These are phyloP conservation scores for Pelagophyceae sp. DNA, from an alignment of 352 stramenopile species.

Conservation along the genomic window DNA sequence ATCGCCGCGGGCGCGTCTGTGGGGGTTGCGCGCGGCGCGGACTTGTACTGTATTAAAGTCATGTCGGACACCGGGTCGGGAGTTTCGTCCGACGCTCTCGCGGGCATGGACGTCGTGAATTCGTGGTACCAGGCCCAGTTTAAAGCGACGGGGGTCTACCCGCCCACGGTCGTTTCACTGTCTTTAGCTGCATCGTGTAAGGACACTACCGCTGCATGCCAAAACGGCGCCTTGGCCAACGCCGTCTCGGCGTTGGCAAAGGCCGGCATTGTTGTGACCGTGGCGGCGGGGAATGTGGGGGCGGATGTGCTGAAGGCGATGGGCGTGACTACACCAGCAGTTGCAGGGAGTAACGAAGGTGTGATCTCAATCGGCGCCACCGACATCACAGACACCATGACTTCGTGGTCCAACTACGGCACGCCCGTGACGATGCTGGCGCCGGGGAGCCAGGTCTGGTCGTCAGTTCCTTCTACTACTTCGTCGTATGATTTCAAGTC, in stretches of 20 bases:
- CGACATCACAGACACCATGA: neutral
- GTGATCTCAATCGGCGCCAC: neutral
- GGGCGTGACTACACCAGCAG: no score
- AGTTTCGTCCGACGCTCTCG: neutral
- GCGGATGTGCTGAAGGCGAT: no score
- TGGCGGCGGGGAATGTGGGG: neutral
- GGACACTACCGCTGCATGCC: neutral
- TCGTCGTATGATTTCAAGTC: neutral
- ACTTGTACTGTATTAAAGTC: neutral
- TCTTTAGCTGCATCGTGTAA: neutral
- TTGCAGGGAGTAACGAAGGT: neutral
- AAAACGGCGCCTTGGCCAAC: no score
- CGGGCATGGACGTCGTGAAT: neutral
- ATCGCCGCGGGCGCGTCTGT: neutral
- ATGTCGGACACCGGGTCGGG: neutral
- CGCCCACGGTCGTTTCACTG: neutral
- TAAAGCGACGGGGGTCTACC: no score
- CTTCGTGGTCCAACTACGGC: neutral
- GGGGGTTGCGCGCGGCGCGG: neutral
- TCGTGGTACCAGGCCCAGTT: neutral
- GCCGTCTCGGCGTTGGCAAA: no score
- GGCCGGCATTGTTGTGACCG: neutral
- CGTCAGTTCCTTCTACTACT: no score
- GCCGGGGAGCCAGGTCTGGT: neutral
- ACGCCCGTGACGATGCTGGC: neutral